Evolutionary conservation across 441 rosid species (phyloP).

Genomic region (Monsonia emarginata): DNA sequence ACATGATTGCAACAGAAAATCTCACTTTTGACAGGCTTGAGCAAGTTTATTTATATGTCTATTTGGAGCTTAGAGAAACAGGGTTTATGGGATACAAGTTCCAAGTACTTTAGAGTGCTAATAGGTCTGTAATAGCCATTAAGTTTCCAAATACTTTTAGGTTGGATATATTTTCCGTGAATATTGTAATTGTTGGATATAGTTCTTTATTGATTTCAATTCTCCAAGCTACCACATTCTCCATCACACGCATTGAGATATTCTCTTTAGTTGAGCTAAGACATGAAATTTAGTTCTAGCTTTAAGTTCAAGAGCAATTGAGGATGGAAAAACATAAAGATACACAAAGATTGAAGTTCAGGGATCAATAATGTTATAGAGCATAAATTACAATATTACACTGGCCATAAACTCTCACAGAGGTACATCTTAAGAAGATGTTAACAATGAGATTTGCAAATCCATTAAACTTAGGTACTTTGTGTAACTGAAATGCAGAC

Average conservation of each 20-base stretch:
- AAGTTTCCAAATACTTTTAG: not conserved
- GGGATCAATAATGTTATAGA: not conserved
- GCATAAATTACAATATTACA: not conserved
- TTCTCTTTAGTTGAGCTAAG: not conserved
- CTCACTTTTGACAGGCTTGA: not conserved
- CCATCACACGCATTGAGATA: not conserved
- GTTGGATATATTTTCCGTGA: not conserved
- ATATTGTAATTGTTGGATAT: not conserved
- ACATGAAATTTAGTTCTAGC: not conserved
- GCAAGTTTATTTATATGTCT: not conserved
- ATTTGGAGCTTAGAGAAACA: not conserved
- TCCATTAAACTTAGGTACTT: not conserved
- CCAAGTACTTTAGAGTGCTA: not conserved
- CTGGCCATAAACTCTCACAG: not conserved
- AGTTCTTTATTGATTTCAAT: not conserved
- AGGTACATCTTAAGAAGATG: not conserved
- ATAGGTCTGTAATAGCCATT: not conserved
- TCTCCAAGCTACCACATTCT: not conserved
- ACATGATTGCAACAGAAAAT: not conserved
- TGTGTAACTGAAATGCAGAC: not conserved
- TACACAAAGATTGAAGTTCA: not conserved
- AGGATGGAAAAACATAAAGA: not conserved
- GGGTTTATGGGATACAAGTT: not conserved
- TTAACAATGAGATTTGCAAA: not conserved
- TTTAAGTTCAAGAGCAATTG: not conserved